Percentiles rank a stretch among this genome's conserved stretches.
phyloP scores from a whole-genome alignment of 2,329 filamentous ascomycete species.

The Westerdykella ornata region DNA sequence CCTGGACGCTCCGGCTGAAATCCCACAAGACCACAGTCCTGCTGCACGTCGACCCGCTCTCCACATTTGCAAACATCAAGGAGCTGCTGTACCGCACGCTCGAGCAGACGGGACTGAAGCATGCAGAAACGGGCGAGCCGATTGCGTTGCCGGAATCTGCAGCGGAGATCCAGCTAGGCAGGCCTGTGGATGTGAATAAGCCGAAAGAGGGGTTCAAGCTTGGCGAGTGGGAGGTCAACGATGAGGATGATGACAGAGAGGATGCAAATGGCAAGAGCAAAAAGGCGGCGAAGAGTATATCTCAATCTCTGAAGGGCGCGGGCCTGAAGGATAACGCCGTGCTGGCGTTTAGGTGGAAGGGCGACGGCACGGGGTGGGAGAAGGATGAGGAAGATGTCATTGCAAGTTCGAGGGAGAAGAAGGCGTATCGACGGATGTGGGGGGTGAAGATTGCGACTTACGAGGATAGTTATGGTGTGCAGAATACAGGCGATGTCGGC shows the following conservation, averaged over 20 bases:
- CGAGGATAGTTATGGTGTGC: slow-evolving; percentile 34
- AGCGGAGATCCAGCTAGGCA: slow-evolving; percentile 38
- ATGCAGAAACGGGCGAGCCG: slow-evolving; percentile 26
- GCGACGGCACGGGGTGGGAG: slow-evolving; percentile 19
- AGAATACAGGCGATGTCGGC: slow-evolving; percentile 10
- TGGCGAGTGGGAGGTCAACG: slow-evolving; percentile 29
- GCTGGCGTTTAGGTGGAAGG: slow-evolving; percentile 33
- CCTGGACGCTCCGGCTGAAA: slow-evolving; percentile 45
- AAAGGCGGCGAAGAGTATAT: slow-evolving; percentile 8
- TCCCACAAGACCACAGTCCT: slow-evolving; percentile 42
- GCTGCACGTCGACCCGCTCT: slow-evolving; percentile 41
- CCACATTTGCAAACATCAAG: slow-evolving; percentile 38
- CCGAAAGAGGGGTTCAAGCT: slow-evolving; percentile 36
- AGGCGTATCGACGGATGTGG: slow-evolving; percentile 19
- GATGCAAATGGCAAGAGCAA: slow-evolving; percentile 29
- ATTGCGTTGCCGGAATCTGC: slow-evolving; percentile 36
- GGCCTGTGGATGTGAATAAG: slow-evolving; percentile 38
- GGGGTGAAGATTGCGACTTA: slow-evolving; percentile 32
- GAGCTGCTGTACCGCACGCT: slow-evolving; percentile 39
- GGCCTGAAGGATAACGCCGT: slow-evolving; percentile 32
- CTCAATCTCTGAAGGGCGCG: slow-evolving; percentile 32
- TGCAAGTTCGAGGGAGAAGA: slow-evolving; percentile 3
- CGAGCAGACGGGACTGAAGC: slow-evolving; percentile 32
- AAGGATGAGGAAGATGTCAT: slow-evolving; percentile 7
- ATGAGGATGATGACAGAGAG: slow-evolving; percentile 27